Percentiles rank a stretch among this genome's conserved stretches.
These are phyloP conservation scores for Helotiales sp. DNA, from an alignment of 2,329 filamentous ascomycete species.

Conservation along the genomic window DNA sequence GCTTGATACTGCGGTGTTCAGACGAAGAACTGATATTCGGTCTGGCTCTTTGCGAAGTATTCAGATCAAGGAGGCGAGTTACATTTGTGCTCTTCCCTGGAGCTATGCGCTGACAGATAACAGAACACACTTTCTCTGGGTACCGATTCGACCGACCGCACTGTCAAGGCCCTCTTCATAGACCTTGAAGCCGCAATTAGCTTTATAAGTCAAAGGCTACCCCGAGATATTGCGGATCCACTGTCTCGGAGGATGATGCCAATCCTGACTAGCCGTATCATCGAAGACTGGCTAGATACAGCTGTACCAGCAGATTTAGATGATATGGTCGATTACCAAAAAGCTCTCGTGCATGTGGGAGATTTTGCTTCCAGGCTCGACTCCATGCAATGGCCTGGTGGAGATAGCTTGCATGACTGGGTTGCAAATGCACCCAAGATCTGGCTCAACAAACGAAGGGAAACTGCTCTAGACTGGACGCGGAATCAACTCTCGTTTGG, in stretches of 20 bases:
- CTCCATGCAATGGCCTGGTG: slow-evolving; percentile 60
- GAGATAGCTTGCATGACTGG: slow-evolving; percentile 73
- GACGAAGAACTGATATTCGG: slow-evolving; percentile 55
- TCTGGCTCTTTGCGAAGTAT: slow-evolving; percentile 39
- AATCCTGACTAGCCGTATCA: slow-evolving; percentile 65
- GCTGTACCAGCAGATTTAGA: slow-evolving; percentile 74
- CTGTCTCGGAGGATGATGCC: slow-evolving; percentile 72
- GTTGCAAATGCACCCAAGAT: slow-evolving; percentile 74
- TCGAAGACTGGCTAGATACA: slow-evolving; percentile 72
- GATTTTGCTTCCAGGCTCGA: slow-evolving; percentile 65
- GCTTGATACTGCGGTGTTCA: slow-evolving; percentile 60
- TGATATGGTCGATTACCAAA: slow-evolving; percentile 71
- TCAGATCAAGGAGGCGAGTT: slow-evolving; percentile 42
- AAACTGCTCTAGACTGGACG: slow-evolving; percentile 74
- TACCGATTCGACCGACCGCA: slow-evolving; percentile 43
- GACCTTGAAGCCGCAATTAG: slow-evolving; percentile 53
- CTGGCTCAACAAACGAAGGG: slow-evolving; percentile 84
- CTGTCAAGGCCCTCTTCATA: slow-evolving; percentile 50
- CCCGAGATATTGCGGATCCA: slow-evolving; percentile 54
- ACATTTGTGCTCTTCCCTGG: neutral
- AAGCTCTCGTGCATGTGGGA: slow-evolving; percentile 62
- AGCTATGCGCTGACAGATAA: neutral
- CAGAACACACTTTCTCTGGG: slow-evolving; percentile 46
- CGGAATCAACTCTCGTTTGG: slow-evolving; percentile 67
- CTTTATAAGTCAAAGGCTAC: slow-evolving; percentile 54